Percentiles rank a stretch among this genome's conserved stretches.
These are phyloP conservation scores for Gomphus bonarii DNA, from an alignment of 1,284 basidiomycete species.

Conservation along the genomic window DNA sequence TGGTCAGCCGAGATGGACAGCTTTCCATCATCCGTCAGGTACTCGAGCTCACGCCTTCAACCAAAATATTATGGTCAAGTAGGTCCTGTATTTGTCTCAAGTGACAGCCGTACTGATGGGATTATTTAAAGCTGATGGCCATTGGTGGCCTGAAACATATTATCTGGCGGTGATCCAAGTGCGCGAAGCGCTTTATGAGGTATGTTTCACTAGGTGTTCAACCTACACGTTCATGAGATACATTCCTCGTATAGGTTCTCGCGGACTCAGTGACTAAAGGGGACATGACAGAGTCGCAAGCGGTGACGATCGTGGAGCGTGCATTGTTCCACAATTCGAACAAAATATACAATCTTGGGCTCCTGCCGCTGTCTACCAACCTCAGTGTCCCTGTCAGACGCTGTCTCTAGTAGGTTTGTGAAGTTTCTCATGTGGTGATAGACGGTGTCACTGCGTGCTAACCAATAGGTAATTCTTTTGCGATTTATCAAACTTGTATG, in stretches of 20 bases:
- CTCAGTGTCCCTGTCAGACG: not conserved
- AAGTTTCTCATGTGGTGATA: conserved; percentile 3
- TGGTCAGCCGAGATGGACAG: conserved; percentile 54
- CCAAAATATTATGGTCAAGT: conserved; percentile 75
- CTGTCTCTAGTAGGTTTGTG: not conserved
- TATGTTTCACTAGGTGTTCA: conserved; percentile 18
- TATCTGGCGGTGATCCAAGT: conserved; percentile 58
- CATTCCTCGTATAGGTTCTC: conserved; percentile 33
- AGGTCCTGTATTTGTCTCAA: conserved; percentile 19
- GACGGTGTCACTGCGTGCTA: too few species aligned
- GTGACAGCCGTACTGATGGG: not conserved
- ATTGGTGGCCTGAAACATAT: conserved; percentile 70
- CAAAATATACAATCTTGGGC: conserved; percentile 40
- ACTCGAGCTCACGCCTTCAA: conserved; percentile 60
- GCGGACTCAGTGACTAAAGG: conserved; percentile 30
- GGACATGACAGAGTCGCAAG: conserved; percentile 40
- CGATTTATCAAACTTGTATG: too few species aligned
- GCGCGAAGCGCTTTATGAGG: conserved; percentile 48
- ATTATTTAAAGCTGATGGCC: conserved; percentile 47
- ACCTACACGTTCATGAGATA: not conserved
- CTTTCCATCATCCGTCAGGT: conserved; percentile 46
- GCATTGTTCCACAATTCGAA: conserved; percentile 53
- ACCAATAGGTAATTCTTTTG: too few species aligned
- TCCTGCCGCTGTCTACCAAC: conserved; percentile 16
- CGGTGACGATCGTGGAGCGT: conserved; percentile 36